Evolutionary conservation across 1,284 basidiomycete species (phyloP), one percentile per base, ranked within the genome.

Genomic region (Anthracocystis walkeri): DNA sequence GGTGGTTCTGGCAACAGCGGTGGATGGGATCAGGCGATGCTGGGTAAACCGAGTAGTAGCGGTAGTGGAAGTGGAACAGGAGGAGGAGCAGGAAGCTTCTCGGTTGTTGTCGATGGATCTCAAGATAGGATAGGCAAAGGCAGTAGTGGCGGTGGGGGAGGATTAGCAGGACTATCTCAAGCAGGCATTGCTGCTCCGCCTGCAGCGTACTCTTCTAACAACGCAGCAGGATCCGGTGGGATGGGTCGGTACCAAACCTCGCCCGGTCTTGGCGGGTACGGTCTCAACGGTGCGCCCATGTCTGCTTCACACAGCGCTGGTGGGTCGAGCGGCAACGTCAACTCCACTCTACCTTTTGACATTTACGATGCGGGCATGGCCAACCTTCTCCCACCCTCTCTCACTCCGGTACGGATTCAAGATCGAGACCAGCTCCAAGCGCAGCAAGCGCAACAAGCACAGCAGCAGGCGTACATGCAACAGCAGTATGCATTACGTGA

Each of bases 331-430:
- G 40, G 50, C 1, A 56, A 38, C 18, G 59, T 21, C 25, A 63
- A 53, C 45, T 70, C 68, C 1, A 70, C 74, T 12, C 27, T 79
- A 40, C 78, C 78, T 3, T 72, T 77, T n/a, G 75, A 79, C 48
- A 79, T 75, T 14, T 79, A 79, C 56, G 77, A 79, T 45, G 66
- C 71, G 8, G 78, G 75, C n/a, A 79, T 79, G 64, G 66, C 77
- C 11, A 73, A 72, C 29, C 52, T 79, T 14, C 61, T 77, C 5
- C 75, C 75, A 1, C 74, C 74, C 4, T 55, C 61, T 1, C 42
- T 76, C 1, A 76, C 68, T 7, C 74, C 74, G 2, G 74, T 76
- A 0, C 54, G 74, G 1, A 76, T 76, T 21, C 74, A 76, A 41
- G 74, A 76, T 45, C 61, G 65, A 7, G 58, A 65, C n/a, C 68